Evolutionary conservation across 2,329 filamentous ascomycete species (phyloP).

Genomic region (Arthrobotrys musiformis): DNA sequence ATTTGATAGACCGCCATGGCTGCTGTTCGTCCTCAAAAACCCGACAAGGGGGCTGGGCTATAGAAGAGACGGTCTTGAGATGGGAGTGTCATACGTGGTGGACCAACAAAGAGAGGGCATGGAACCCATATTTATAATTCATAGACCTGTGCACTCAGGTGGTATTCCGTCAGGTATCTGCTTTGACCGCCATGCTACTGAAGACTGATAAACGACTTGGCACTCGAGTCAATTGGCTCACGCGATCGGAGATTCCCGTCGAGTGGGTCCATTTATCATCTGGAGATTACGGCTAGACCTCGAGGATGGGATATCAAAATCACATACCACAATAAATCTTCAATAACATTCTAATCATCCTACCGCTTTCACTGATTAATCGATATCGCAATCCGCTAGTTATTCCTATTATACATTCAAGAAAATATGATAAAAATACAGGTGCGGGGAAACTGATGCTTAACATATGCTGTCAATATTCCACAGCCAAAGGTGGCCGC

Average conservation of each 20-base stretch:
- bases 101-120: not conserved
- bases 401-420: not conserved
- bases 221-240: not conserved
- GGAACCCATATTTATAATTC: not conserved
- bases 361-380: not conserved
- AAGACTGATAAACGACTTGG: constrained; percentile 8
- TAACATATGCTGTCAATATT: not conserved
- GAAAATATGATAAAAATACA: not conserved
- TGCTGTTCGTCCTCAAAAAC: not conserved
- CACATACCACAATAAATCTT: not conserved
- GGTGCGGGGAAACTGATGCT: not conserved
- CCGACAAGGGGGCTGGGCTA: too few relatives aligned
- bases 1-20: constrained; percentile 23
- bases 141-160: not conserved
- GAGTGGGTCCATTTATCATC: not conserved
- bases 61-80: too few relatives aligned
- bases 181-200: too few relatives aligned
- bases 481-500: too few relatives aligned
- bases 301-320: too few relatives aligned
- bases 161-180: too few relatives aligned
- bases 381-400: not conserved
- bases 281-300: not conserved
- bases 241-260: constrained; percentile 4
- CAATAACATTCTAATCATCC: not conserved
- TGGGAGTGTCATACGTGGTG: not conserved